Evolutionary conservation across 176 grass and related monocot genomes (phyloP), one percentile per base, ranked within the genome.

Genomic region (Oryza rufipogon): DNA sequence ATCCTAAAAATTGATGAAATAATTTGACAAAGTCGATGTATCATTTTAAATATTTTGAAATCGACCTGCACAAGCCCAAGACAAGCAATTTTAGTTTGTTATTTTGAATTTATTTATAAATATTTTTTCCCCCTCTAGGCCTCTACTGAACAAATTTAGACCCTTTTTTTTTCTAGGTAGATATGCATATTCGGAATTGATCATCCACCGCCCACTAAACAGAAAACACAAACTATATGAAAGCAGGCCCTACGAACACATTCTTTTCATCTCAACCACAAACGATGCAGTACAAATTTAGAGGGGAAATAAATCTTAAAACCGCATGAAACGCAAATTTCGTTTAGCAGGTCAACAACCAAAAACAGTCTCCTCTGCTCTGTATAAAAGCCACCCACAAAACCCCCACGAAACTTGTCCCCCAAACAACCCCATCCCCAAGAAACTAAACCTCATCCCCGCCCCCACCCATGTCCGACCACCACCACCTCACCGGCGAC

Each of bases 381-480:
- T 86, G 56, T 85, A 85, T 89, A 84, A 85, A 80, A 84, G 9
- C n/a, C 33, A 5, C 15, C 9, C 70, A 12, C 46, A 78, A 73
- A 85, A 78, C n/a, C 34, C 75, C 63, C 38, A 13, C 58, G n/a
- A 68, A 74, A 82, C 82, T 73, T 85, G 73, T 75, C 23, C 63
- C 51, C 77, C 82, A 81, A 86, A 89, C 78, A 70, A 89, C 73
- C 73, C 46, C 70, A 80, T 73, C 87, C 74, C 85, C 84, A 82
- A 72, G 79, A 85, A 86, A 88, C 61, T 84, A 81, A 91, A 87
- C 83, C 89, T 85, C 85, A 87, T 75, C 66, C 12, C 77, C 30
- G 30, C 76, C 51, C 88, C 82, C 79, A 70, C 51, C 77, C 66
- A 87, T 90, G 83, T 87, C 80, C 87, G 76, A 68, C 33, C 81